phyloP scores from a whole-genome alignment of 2,329 filamentous ascomycete genomes.

The Colletotrichum cereale region DNA sequence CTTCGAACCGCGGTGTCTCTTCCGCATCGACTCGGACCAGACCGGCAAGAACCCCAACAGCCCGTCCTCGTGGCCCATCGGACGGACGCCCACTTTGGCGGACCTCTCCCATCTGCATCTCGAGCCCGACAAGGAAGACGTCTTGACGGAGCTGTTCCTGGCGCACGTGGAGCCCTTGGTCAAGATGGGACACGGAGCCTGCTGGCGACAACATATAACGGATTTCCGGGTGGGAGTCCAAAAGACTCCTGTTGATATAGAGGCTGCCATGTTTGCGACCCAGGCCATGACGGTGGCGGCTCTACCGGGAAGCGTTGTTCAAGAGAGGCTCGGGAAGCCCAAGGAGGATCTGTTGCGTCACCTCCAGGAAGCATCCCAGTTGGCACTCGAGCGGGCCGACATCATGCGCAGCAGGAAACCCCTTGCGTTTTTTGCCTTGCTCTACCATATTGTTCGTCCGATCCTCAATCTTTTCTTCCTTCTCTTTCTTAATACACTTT shows the following conservation, averaged over 20 bases:
- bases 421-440: conserved; percentile 26
- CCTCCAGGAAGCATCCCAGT: conserved; percentile 27
- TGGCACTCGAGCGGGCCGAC: conserved; percentile 33
- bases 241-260: conserved; percentile 30
- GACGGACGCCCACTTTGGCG: conserved; percentile 12
- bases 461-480: not conserved
- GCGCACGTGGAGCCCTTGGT: conserved; percentile 34
- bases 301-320: conserved; percentile 15
- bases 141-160: conserved; percentile 32
- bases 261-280: conserved; percentile 30
- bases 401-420: conserved; percentile 33
- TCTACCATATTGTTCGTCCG: conserved; percentile 32
- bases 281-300: conserved; percentile 39
- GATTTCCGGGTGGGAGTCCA: conserved; percentile 36
- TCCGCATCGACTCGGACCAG: conserved; percentile 30
- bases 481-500: not conserved
- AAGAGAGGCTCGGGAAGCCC: conserved; percentile 19
- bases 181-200: conserved; percentile 22
- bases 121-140: conserved; percentile 32
- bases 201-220: conserved; percentile 37
- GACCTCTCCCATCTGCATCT: conserved; percentile 33
- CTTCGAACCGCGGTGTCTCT: conserved; percentile 37
- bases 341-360: conserved; percentile 26
- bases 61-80: conserved; percentile 32
- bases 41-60: conserved; percentile 29